Conservation (phyloP, 148 eudicot genomes). For the Salicornia ramosissima region DNA sequence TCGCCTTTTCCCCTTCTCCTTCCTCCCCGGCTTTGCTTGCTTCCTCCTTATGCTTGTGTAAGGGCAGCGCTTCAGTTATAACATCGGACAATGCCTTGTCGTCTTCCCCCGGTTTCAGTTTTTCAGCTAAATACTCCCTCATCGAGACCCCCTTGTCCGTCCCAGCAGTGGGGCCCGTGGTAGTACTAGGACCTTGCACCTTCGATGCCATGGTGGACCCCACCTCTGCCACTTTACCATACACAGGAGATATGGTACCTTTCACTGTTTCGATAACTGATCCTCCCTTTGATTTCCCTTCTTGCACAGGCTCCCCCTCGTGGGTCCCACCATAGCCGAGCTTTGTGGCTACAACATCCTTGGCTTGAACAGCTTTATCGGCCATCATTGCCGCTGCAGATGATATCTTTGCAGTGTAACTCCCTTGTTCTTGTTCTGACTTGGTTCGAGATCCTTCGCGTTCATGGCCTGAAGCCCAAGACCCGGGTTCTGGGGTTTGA, state of each 20-base stretch:
- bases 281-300: conserved; percentile 11
- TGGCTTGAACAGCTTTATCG: conserved; percentile 33
- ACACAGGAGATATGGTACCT: conserved; percentile 30
- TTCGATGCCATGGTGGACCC: conserved; percentile 24
- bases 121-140: conserved; percentile 54
- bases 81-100: conserved; percentile 54
- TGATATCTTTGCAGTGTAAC: conserved; percentile 24
- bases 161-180: not conserved
- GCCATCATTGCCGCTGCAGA: conserved; percentile 26
- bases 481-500: conserved; percentile 11
- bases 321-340: conserved; percentile 32
- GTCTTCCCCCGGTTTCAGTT: conserved; percentile 58
- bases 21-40: not conserved
- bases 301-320: not conserved
- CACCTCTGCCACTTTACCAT: conserved; percentile 31
- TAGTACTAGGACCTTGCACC: conserved; percentile 22
- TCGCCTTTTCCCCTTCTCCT: conserved; percentile 2
- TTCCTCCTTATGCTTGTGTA: conserved; percentile 27
- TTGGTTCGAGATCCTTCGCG: not conserved
- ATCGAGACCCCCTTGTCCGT: conserved; percentile 46
- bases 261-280: conserved; percentile 26
- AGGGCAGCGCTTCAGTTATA: conserved; percentile 34
- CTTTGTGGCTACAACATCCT: conserved; percentile 39
- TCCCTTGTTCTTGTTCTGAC: conserved; percentile 17
- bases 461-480: not conserved